phyloP scores from a whole-genome alignment of 257 asterid genomes.

The Gynochthodes officinalis region DNA sequence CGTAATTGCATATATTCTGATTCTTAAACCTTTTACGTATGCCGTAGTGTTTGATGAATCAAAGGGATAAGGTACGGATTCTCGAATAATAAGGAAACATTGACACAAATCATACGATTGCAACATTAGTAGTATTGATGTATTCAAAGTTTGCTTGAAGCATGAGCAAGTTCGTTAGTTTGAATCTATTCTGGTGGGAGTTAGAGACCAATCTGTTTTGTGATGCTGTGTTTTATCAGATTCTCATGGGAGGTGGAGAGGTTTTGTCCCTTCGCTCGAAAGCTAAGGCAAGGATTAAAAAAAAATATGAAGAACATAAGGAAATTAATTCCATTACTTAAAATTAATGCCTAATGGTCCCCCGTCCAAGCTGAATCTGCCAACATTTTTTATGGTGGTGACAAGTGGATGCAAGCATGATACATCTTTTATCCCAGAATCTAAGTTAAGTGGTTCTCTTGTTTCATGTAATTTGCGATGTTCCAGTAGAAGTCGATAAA shows the following conservation, averaged over 20 bases:
- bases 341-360: too few species aligned
- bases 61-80: not conserved
- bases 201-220: not conserved
- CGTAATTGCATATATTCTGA: not conserved
- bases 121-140: not conserved
- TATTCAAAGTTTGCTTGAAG: constrained; percentile 20
- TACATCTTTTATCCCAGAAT: too few species aligned
- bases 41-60: too few species aligned
- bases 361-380: too few species aligned
- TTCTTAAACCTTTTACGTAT: not conserved
- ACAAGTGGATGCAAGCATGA: too few species aligned
- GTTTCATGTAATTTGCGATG: too few species aligned
- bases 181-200: constrained; percentile 5
- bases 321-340: too few species aligned
- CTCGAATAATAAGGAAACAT: not conserved
- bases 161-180: constrained; percentile 16
- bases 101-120: too few species aligned
- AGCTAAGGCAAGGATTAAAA: constrained; percentile 17
- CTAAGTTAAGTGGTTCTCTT: too few species aligned
- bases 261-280: constrained; percentile 11
- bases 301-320: too few species aligned
- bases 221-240: constrained; percentile 10
- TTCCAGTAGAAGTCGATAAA: too few species aligned
- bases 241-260: constrained; percentile 4
- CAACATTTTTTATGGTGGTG: too few species aligned